phyloP scores from a whole-genome alignment of 73 alveolate species.

The Uronychia setigera region DNA sequence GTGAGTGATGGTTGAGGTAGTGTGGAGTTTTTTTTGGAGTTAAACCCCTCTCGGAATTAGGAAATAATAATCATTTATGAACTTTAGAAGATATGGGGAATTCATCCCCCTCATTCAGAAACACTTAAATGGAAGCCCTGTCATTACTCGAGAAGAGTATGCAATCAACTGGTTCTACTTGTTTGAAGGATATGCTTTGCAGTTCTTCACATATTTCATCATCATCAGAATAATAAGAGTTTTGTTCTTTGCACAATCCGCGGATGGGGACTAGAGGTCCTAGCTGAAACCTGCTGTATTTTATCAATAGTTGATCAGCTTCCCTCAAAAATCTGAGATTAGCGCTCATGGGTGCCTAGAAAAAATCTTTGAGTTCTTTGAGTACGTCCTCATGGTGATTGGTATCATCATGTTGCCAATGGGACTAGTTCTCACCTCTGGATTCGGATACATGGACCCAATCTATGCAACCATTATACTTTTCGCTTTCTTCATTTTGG shows the following conservation, averaged over 20 bases:
- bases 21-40: too few relatives aligned
- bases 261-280: too few relatives aligned
- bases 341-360: too few relatives aligned
- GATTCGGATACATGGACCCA: not conserved
- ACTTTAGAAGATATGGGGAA: not conserved
- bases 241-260: not conserved
- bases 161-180: not conserved
- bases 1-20: too few relatives aligned
- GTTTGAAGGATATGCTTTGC: not conserved
- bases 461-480: not conserved
- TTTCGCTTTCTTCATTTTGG: not conserved
- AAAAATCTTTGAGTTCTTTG: not conserved
- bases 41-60: too few relatives aligned
- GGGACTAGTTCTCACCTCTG: not conserved
- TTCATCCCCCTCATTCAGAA: not conserved
- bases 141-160: not conserved
- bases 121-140: not conserved
- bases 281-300: too few relatives aligned
- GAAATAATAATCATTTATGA: not conserved
- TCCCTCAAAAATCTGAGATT: not conserved
- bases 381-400: not conserved
- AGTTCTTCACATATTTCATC: not conserved
- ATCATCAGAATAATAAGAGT: not conserved
- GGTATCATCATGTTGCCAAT: not conserved
- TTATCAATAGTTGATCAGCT: too few relatives aligned